phyloP scores from a whole-genome alignment of 2,329 filamentous ascomycete genomes.

The Clonostachys solani region DNA sequence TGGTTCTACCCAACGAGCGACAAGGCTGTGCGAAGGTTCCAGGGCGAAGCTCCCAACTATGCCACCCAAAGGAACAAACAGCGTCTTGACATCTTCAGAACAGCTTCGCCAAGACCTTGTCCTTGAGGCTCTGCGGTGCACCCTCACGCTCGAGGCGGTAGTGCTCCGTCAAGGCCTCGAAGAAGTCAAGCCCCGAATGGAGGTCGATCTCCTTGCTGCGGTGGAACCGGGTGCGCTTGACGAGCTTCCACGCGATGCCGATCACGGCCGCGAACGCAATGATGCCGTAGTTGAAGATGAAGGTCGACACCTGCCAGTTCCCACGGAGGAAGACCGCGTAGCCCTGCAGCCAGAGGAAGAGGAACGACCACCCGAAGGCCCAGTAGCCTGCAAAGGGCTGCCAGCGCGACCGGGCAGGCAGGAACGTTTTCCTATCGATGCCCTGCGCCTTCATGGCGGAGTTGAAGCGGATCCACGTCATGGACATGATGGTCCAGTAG shows the following conservation, averaged over 20 bases:
- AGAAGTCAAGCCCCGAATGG: background rate
- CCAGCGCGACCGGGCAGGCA: background rate
- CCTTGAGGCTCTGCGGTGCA: background rate
- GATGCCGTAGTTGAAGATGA: slow-evolving; percentile 1
- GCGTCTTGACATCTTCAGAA: background rate
- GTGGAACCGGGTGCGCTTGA: background rate
- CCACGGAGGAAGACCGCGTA: background rate
- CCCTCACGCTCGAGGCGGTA: background rate
- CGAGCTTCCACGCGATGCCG: background rate
- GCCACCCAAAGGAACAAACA: too few species aligned
- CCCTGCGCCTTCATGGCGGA: slow-evolving; percentile 2
- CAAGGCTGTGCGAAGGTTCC: too few species aligned
- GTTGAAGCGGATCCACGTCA: slow-evolving; percentile 3
- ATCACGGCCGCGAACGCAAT: background rate
- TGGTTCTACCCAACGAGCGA: too few species aligned
- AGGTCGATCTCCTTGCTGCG: background rate
- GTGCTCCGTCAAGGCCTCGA: background rate
- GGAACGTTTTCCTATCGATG: background rate
- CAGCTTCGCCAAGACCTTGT: background rate
- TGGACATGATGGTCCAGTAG: slow-evolving; percentile 1
- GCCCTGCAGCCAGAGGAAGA: slow-evolving; percentile 1
- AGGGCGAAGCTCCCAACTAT: too few species aligned
- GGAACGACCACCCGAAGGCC: background rate
- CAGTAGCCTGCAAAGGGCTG: slow-evolving; percentile 2
- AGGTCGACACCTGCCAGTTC: background rate